Evolutionary conservation across 352 stramenopile genomes (phyloP).

Genomic region (Blastocystis sp.): DNA sequence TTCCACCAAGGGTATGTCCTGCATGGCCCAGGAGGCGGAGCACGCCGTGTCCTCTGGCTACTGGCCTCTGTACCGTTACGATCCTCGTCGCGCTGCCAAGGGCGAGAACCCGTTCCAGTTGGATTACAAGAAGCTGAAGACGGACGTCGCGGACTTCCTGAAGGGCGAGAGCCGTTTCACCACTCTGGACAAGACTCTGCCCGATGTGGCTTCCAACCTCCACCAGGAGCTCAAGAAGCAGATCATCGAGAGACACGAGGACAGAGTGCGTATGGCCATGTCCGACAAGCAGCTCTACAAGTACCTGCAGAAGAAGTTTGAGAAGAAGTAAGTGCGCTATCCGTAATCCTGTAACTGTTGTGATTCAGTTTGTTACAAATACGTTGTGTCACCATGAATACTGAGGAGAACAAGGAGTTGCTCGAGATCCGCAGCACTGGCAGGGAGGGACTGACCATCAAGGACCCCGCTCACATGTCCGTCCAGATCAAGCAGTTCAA

Average conservation of each 20-base stretch:
- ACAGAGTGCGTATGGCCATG: constrained; percentile 66
- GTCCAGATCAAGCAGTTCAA: background rate
- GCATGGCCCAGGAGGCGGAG: constrained; percentile 50
- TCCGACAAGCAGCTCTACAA: constrained; percentile 63
- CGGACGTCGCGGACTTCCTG: constrained; percentile 42
- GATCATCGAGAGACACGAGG: constrained; percentile 53
- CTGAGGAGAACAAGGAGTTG: background rate
- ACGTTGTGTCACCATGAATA: background rate
- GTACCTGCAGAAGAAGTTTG: constrained; percentile 60
- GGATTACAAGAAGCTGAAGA: constrained; percentile 66
- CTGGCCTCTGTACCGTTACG: constrained; percentile 24
- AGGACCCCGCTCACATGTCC: background rate
- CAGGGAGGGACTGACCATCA: background rate
- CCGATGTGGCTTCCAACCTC: constrained; percentile 37
- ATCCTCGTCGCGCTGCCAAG: constrained; percentile 25
- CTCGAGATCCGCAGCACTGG: background rate
- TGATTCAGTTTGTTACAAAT: background rate
- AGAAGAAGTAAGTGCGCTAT: constrained; percentile 47
- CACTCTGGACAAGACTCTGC: constrained; percentile 44
- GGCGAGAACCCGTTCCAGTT: constrained; percentile 59
- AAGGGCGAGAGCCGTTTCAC: constrained; percentile 43
- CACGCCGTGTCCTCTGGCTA: constrained; percentile 31
- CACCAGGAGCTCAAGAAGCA: constrained; percentile 6
- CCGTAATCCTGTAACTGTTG: background rate
- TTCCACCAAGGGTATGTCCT: constrained; percentile 42